Evolutionary conservation across 106 monocot genomes (phyloP), one percentile per base, ranked within the genome.

Genomic region (Dactylorhiza incarnata): DNA sequence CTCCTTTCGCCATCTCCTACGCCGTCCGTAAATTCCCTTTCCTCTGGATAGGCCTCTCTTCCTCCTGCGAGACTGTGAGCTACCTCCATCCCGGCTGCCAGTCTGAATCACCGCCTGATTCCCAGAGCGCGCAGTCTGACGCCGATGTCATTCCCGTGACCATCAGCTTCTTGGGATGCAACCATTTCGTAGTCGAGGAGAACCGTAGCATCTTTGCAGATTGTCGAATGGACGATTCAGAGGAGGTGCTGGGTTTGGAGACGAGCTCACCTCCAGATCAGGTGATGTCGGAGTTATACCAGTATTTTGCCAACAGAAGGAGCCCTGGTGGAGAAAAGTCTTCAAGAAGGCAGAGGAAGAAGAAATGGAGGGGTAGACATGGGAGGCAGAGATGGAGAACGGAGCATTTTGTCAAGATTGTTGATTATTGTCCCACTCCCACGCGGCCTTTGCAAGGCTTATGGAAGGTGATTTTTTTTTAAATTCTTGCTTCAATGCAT

Each of bases 401-500:
- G 0, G 85, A 92, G 81, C 99, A 99, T 87, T 94, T 86, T 74
- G 79, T 99, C 56, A 94, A 82, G 84, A 90, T 99, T 17, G 56
- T 43, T 0, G 80, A 88, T 29, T 81, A 76, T 46, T 79, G 49
- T 53, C 91, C 99, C 16, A 94, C 85, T 10, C 77, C 78, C 10
- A 68, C 70, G 0, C 78, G 94, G 56, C 99, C 99, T 73, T 77
- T 99, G 15, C 94, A 94, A 74, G 99, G 94, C 9, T 78, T 94
- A 52, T 99, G 99, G 99, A 99, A 94, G 99, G 99, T 99, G 74
- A 51, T 68, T 73, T 8, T 72, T 71, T 8, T 44, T 44, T 68
- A 15, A 14, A 50, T 44, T 23, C 19, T n/a, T 59, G 0, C 47
- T 81, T 52, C 76, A 12, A 29, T 17, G 19, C 45, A 20, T 17